Evolutionary conservation across 2,329 filamentous ascomycete genomes (phyloP), one percentile per base, ranked within the genome.

Genomic region (Dothistroma septosporum): DNA sequence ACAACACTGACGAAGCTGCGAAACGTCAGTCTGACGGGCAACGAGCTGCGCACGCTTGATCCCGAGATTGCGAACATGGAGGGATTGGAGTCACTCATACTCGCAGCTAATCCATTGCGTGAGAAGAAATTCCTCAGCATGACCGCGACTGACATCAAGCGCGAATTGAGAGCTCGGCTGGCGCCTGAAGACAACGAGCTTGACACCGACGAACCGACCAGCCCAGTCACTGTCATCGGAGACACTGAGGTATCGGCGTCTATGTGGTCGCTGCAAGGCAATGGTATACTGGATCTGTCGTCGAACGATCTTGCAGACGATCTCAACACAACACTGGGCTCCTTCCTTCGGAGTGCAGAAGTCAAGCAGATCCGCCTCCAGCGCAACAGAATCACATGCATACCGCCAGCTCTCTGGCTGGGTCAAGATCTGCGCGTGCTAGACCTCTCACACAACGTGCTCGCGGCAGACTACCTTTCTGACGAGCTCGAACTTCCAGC

Each of bases 51-150:
- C 1, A 79, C 84, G 12, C 75, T 99, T 8, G 90, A 94, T 32
- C 83, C 90, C 0, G 87, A 86, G 65, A 85, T 97, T 60, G 89
- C 88, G 5, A 79, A 85, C 28, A 96, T 97, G 91, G 85, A 91
- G 6, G 86, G 77, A 49, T 78, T 99, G 10, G 82, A 86, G 21
- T 87, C 87, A 72, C 83, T 97, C 47, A 86, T 87, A 4, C 80
- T 99, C 33, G 87, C 87, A 48, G 92, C 91, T n/a, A 99, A 99
- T 69, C 94, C 94, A 0, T 78, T 99, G 14, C 83, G 90, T 14
- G 92, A 97, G 72, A 92, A 89, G 72, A 96, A 92, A 72, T 91
- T 94, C 67, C 80, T 92, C 14, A 88, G 85, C 0, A 90, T 95
- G 77, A 83, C 83, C 22, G 92, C 90, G 0, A 89, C 91, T 14